Percentiles rank a stretch among this genome's conserved stretches.
These are phyloP conservation scores for Xylona heveae DNA, from an alignment of 495 filamentous ascomycete species.

Conservation along the genomic window DNA sequence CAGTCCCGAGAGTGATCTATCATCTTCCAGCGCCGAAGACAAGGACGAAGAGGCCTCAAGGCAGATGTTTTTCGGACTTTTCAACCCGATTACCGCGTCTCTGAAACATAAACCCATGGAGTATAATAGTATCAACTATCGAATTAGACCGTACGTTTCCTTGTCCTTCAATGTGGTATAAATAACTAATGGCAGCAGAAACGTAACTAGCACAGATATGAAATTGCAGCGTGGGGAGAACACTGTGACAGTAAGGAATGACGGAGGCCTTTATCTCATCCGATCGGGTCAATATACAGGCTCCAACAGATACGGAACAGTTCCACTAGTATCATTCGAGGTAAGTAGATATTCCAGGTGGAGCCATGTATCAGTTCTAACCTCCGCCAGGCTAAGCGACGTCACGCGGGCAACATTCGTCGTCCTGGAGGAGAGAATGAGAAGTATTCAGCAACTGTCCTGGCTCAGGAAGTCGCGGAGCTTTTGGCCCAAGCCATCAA, in stretches of 20 bases:
- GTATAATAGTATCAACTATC: too few relatives aligned
- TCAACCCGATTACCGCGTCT: too few relatives aligned
- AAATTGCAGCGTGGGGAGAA: too few relatives aligned
- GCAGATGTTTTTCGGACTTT: conserved; percentile 1
- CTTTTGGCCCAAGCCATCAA: neutral
- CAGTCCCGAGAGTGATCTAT: too few relatives aligned
- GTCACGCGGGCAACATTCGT: neutral
- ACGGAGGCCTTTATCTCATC: neutral
- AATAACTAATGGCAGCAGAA: neutral
- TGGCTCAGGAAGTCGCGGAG: neutral
- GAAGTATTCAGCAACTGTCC: neutral
- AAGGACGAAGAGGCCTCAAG: neutral
- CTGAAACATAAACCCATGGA: too few relatives aligned
- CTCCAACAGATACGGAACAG: neutral
- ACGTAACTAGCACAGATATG: neutral
- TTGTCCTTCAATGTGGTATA: neutral
- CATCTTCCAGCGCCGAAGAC: neutral
- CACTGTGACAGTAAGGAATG: neutral
- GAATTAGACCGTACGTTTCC: conserved; percentile 1
- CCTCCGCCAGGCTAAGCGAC: neutral
- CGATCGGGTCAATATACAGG: neutral
- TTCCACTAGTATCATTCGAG: neutral
- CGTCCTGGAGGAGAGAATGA: neutral
- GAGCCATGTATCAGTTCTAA: neutral
- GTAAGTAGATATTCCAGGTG: neutral